A percentile compares a stretch with the other conserved stretches of the same genome.
Evolutionary conservation across 345 rosid genomes (phyloP).

Genomic region (Noccaea bulbosa): DNA sequence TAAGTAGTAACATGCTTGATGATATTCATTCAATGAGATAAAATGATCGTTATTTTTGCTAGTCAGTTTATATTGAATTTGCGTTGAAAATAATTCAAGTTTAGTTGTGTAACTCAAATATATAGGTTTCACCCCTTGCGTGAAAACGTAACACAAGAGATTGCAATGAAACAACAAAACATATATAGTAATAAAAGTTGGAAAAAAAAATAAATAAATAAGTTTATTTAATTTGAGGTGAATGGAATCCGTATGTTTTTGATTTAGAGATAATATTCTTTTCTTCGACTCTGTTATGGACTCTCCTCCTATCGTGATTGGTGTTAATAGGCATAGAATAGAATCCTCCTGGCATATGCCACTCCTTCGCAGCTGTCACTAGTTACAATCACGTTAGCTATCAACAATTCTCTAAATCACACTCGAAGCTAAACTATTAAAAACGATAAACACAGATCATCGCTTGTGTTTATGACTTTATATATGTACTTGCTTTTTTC

Average conservation of each 20-base stretch:
- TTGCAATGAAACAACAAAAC: neutral
- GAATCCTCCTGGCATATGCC: slow-evolving; percentile 27
- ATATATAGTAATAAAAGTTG: too few relatives aligned
- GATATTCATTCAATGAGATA: slow-evolving; percentile 20
- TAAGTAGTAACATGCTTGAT: slow-evolving; percentile 37
- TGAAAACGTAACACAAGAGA: neutral
- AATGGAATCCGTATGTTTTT: neutral
- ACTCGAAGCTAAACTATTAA: neutral
- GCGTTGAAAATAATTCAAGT: slow-evolving; percentile 7
- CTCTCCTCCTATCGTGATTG: neutral
- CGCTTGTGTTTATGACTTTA: slow-evolving; percentile 1
- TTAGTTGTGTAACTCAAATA: slow-evolving; percentile 16
- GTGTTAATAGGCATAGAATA: slow-evolving; percentile 28
- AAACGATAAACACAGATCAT: neutral
- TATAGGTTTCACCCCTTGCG: slow-evolving; percentile 12
- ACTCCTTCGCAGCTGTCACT: slow-evolving; percentile 27
- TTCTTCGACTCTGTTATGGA: slow-evolving; percentile 24
- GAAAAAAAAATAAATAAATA: neutral
- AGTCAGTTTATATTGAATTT: slow-evolving; percentile 20
- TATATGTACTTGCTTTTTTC: neutral
- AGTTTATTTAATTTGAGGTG: neutral
- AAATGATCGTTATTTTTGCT: slow-evolving; percentile 26
- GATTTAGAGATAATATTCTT: neutral
- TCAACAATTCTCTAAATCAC: slow-evolving; percentile 21
- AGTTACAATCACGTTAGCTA: slow-evolving; percentile 1